Evolutionary conservation across 2,329 filamentous ascomycete genomes (phyloP).

Genomic region (Fusarium hainanense): DNA sequence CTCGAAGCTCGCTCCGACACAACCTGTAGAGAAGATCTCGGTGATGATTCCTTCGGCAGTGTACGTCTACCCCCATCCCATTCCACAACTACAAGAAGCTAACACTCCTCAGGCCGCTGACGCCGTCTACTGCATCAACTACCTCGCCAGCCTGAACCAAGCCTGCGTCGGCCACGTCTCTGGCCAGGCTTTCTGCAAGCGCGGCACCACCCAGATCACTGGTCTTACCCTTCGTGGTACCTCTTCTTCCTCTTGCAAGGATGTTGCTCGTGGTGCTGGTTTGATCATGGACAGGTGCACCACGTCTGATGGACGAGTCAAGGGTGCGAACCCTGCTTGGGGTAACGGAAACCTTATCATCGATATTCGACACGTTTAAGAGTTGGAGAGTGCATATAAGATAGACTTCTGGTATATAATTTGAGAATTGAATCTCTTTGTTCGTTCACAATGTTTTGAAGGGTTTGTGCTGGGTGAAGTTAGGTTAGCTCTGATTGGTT

Average conservation of each 20-base stretch:
- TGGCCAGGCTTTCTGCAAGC: constrained; percentile 10
- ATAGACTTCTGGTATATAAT: not conserved
- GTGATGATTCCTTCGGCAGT: not conserved
- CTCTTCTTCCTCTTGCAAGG: constrained; percentile 15
- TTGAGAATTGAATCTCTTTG: fast-evolving
- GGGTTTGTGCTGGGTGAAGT: fast-evolving
- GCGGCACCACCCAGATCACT: constrained; percentile 23
- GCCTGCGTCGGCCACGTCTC: constrained; percentile 9
- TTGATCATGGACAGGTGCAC: constrained; percentile 14
- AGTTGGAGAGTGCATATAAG: fast-evolving
- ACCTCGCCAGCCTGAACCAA: constrained; percentile 25
- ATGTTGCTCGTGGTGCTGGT: constrained; percentile 20
- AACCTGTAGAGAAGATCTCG: constrained; percentile 11
- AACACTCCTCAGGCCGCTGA: not conserved
- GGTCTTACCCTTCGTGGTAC: not conserved
- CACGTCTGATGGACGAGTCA: not conserved
- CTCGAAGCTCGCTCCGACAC: constrained; percentile 1
- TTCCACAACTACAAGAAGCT: not conserved
- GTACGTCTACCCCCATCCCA: not conserved
- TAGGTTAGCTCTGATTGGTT: not conserved
- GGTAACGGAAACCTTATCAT: constrained; percentile 21
- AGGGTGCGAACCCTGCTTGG: constrained; percentile 20
- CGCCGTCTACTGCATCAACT: constrained; percentile 28
- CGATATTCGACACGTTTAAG: constrained; percentile 9
- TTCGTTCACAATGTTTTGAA: fast-evolving